Conservation (phyloP, 176 grass and related monocot genomes). For the Carex parvula region DNA sequence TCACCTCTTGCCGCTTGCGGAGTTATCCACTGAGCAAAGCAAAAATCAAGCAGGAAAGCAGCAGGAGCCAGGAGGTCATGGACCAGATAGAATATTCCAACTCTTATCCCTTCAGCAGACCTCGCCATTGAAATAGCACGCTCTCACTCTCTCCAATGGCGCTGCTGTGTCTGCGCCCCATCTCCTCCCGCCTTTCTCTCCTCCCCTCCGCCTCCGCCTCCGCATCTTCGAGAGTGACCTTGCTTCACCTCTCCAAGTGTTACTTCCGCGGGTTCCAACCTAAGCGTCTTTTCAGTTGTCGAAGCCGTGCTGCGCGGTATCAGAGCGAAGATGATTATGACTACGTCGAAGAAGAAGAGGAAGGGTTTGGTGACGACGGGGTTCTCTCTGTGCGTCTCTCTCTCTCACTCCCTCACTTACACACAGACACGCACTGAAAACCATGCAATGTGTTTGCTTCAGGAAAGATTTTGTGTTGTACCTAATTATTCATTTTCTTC, state of each 20-base stretch:
- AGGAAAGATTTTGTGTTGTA: not conserved
- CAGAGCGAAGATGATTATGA: conserved; percentile 53
- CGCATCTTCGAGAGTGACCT: conserved; percentile 23
- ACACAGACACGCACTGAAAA: not conserved
- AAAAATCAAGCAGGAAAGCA: not conserved
- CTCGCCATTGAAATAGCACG: conserved; percentile 32
- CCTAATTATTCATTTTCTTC: conserved; percentile 19
- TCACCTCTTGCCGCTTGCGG: not conserved
- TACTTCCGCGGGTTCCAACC: conserved; percentile 43
- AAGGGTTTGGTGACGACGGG: conserved; percentile 12
- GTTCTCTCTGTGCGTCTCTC: not conserved
- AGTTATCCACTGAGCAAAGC: not conserved
- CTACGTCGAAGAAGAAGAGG: conserved; percentile 21
- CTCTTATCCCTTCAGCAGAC: not conserved
- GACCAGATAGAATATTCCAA: not conserved
- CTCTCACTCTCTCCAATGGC: conserved; percentile 36
- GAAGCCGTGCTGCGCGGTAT: conserved; percentile 34
- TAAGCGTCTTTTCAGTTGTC: conserved; percentile 23
- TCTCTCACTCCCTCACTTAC: not conserved
- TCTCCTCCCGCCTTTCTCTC: not conserved
- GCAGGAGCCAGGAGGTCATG: not conserved
- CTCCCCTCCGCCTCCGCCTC: not conserved
- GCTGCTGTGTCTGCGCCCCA: conserved; percentile 30
- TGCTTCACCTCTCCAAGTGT: conserved; percentile 48
- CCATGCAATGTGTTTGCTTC: not conserved